Base-by-base conservation (phyloP, 108 stramenopile genomes). In the Stephanodiscus triporus region DNA sequence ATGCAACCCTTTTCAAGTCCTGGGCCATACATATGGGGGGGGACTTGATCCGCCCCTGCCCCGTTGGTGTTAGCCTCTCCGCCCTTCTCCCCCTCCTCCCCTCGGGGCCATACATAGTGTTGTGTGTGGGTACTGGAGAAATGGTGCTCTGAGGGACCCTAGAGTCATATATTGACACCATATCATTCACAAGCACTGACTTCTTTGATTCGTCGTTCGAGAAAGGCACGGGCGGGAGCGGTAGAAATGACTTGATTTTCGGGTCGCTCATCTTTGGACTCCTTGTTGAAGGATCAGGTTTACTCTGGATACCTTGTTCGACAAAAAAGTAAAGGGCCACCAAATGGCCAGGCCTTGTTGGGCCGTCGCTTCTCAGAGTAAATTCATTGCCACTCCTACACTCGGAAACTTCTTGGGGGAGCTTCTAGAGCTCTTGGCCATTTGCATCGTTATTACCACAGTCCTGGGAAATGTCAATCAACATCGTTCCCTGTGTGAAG, bases 1-100 rank as follows among this genome's bases (percentile, higher is more conserved):
- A 66, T 14, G 73, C 64, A 37, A 55, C 63, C 54, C 43, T 53
- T 50, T 75, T 56, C 29, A 75, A 20, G 0, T 63, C 24, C 9
- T 19, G 14, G 38, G 22, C 64, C 13, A 20, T 34, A 48, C 73
- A 75, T 19, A 66, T 17, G 20, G 64, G 73, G 5, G 73, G 73
- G 45, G 64, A 57, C 57, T 75, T 75, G 65, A 75, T 66, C 19
- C 73, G 62, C 2, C 73, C 73, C 22, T 64, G 65, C 45, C 73
- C 38, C 16, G 64, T 66, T 13, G 73, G 73, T 20, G 73, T 75
- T 29, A 75, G 50, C 17, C 65, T 56, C 22, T 65, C 65, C 32
- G n/a, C n/a, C n/a, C n/a, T n/a, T n/a, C n/a, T n/a, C n/a, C n/a
- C n/a, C n/a, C n/a, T n/a, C n/a, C n/a, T n/a, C n/a, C n/a, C n/a